Evolutionary conservation across 1,284 basidiomycete genomes (phyloP).

Genomic region (Ceratobasidium sp.): DNA sequence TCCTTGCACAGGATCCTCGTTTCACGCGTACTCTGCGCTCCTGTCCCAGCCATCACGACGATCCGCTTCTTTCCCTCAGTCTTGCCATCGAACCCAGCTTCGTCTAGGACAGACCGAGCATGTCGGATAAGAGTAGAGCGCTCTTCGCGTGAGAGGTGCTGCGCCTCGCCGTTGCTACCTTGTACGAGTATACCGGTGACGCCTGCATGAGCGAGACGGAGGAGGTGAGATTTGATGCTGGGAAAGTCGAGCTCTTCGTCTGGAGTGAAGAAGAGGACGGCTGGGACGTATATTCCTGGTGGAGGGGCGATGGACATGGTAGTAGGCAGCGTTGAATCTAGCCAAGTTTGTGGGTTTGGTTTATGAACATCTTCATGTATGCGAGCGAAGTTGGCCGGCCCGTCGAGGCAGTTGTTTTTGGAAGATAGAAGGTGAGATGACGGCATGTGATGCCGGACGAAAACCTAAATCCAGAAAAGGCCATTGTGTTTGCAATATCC

Average conservation of each 20-base stretch:
- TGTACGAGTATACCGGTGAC: conserved; percentile 82
- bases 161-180: conserved; percentile 68
- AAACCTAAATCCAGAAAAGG: background rate
- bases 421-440: too few species aligned
- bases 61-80: conserved; percentile 14
- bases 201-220: conserved; percentile 79
- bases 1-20: conserved; percentile 51
- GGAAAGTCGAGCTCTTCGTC: conserved; percentile 74
- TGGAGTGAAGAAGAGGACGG: conserved; percentile 76
- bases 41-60: conserved; percentile 50
- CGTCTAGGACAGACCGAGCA: conserved; percentile 48
- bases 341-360: too few species aligned
- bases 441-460: too few species aligned
- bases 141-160: conserved; percentile 50
- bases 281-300: conserved; percentile 78
- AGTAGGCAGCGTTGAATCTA: background rate
- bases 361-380: too few species aligned
- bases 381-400: too few species aligned
- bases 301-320: conserved; percentile 65
- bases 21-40: conserved; percentile 50
- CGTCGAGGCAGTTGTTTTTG: too few species aligned
- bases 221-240: conserved; percentile 72
- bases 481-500: too few species aligned
- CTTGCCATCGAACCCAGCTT: conserved; percentile 39
- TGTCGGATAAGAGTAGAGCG: conserved; percentile 48